Evolutionary conservation across 345 rosid genomes (phyloP).

Genomic region (Streptanthus diversifolius): DNA sequence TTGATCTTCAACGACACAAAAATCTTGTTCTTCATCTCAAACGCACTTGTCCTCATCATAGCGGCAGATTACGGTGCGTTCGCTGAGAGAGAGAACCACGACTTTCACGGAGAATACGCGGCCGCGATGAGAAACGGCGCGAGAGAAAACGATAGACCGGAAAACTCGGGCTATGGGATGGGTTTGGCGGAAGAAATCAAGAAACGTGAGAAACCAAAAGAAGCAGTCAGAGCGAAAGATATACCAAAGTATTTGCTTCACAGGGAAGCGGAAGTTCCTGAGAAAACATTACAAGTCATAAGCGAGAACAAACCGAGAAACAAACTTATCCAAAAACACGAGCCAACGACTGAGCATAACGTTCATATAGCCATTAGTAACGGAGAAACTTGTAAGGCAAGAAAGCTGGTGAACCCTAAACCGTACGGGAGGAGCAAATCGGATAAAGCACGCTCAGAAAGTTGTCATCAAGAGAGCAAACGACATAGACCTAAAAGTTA

Average conservation of each 20-base stretch:
- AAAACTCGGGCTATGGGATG: neutral
- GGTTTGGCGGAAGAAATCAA: neutral
- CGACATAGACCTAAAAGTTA: slow-evolving; percentile 5
- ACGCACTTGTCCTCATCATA: slow-evolving; percentile 29
- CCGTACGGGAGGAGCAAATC: slow-evolving; percentile 27
- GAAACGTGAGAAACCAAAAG: slow-evolving; percentile 7
- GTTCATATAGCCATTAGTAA: neutral
- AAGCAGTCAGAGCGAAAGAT: neutral
- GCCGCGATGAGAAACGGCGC: slow-evolving; percentile 1
- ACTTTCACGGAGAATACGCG: slow-evolving; percentile 16
- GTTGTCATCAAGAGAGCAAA: neutral
- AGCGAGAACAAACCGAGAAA: neutral
- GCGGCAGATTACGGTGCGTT: slow-evolving; percentile 31
- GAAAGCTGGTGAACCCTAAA: neutral
- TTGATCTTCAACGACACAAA: slow-evolving; percentile 26
- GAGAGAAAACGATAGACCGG: neutral
- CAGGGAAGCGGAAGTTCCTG: neutral
- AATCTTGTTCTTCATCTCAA: slow-evolving; percentile 27
- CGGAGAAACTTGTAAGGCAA: neutral
- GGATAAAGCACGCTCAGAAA: slow-evolving; percentile 9
- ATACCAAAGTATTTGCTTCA: neutral
- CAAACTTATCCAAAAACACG: neutral
- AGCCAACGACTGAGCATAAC: neutral
- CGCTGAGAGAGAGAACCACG: slow-evolving; percentile 2
- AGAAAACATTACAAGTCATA: neutral